A percentile compares a stretch with the other conserved stretches of the same genome.
phyloP scores from a whole-genome alignment of 768 basidiomycete species.

The Tephrocybe sp. region DNA sequence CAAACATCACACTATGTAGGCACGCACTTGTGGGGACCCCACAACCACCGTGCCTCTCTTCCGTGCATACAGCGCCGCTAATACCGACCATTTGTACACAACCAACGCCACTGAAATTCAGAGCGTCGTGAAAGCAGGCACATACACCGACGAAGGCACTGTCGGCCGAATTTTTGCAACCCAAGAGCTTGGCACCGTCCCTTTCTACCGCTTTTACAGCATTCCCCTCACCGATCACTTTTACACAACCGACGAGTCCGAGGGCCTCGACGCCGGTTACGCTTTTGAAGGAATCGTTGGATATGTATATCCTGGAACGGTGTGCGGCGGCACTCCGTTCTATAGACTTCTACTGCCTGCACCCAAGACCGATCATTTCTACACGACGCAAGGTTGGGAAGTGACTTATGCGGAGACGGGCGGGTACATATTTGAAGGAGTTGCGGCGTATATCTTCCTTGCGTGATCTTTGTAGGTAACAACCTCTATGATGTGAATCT shows the following conservation, averaged over 20 bases:
- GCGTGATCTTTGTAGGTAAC: too few relatives aligned
- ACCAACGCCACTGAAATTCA: slow-evolving; percentile 7
- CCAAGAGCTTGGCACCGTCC: slow-evolving; percentile 5
- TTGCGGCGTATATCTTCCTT: slow-evolving; percentile 4
- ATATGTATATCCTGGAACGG: slow-evolving; percentile 14
- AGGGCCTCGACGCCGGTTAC: slow-evolving; percentile 18
- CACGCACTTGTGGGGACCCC: slow-evolving; percentile 1
- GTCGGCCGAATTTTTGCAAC: slow-evolving; percentile 10
- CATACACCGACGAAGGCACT: slow-evolving; percentile 5
- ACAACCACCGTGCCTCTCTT: slow-evolving; percentile 5
- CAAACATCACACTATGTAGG: neutral
- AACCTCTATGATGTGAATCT: too few relatives aligned
- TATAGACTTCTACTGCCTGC: slow-evolving; percentile 17
- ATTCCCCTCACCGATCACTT: slow-evolving; percentile 16
- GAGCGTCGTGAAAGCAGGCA: neutral
- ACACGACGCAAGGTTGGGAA: slow-evolving; percentile 15
- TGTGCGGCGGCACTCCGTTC: slow-evolving; percentile 15
- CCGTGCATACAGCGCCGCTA: slow-evolving; percentile 2
- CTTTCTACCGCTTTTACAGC: slow-evolving; percentile 21
- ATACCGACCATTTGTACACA: slow-evolving; percentile 14
- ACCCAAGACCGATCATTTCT: slow-evolving; percentile 19
- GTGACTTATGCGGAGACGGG: neutral
- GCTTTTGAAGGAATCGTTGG: slow-evolving; percentile 17
- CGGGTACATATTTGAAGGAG: slow-evolving; percentile 3
- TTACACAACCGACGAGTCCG: slow-evolving; percentile 15